Evolutionary conservation across 2,329 filamentous ascomycete genomes (phyloP), one percentile per base, ranked within the genome.

Genomic region (Penicillium italicum): DNA sequence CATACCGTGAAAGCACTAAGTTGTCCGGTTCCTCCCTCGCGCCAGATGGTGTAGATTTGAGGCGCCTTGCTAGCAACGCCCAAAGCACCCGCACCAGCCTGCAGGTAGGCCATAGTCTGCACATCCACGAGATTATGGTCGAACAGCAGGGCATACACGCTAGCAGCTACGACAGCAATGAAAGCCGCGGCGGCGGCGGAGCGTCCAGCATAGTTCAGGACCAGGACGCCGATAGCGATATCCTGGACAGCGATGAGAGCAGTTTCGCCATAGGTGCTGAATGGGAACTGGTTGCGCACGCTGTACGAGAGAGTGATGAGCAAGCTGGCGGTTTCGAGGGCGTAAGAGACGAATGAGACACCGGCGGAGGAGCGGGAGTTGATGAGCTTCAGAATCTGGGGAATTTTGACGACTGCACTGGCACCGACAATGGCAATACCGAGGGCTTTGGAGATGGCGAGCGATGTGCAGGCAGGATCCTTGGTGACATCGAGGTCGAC

Each of bases 251-350:
- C 83, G 66, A 99, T 97, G 69, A 97, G 80, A 36, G 89, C 91
- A 28, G 91, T 93, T 82, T 99, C 94, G 74, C 94, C 94, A 73
- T 89, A 99, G 11, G 94, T 99, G 81, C 88, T 95, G 77, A 99
- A 97, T 3, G 94, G 93, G 66, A 96, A 97, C 24, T 86, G 87
- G 69, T 91, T 90, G 71, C 94, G 90, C 62, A 90, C 81, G 74
- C 96, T 96, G 80, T 99, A 99, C 50, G 90, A 89, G 63, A 99
- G 84, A 5, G 87, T 88, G 75, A 97, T 95, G 67, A 97, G 82
- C 77, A 95, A 93, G 56, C 88, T 85, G 53, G 84, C 82, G 9
- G 91, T 97, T 79, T 99, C 94, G 72, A 99, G 90, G 33, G 94
- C 81, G 79, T 97, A 97, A 31, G 90, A 89, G 42, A 96, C 82